Evolutionary conservation across 345 rosid species (phyloP), one percentile per base, ranked within the genome.

Genomic region (Euphorbia peplus): DNA sequence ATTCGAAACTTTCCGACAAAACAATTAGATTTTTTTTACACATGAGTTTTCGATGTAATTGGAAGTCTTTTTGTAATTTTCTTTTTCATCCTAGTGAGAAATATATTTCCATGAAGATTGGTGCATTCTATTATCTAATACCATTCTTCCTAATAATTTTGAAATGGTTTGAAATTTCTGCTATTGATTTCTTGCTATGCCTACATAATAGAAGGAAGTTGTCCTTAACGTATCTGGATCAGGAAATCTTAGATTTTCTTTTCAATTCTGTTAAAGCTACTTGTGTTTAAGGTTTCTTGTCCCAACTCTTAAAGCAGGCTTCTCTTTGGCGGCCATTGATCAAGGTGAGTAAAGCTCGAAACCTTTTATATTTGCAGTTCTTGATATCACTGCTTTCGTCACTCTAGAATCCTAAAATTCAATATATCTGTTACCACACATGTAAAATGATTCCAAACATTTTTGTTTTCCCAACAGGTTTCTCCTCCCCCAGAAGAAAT

Each of bases 401-500:
- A 18, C 4, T 29, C 28, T 18, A 16, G 18, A 8, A 53, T 21
- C 22, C 13, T 51, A 12, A 51, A 47, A 29, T 50, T 24, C 44
- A 18, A 10, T 28, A 3, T n/a, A 28, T 58, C 5, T 58, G 41
- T 3, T 58, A 13, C 63, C 41, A 2, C 8, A 8, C 12, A 28
- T 3, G 8, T 35, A 3, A 35, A 3, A 8, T 35, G 42, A 39
- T 4, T 39, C 42, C 0, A 4, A 39, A 1, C 42, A 39, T 39
- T 5, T 39, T 39, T 30, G 29, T 58, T 26, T 24, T 10, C 14
- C 25, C 4, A 51, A 63, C 66, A 42, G 66, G 66, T 24, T 15
- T 64, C 13, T 28, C 39, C 67, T 46, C n/a, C n/a, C n/a, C 0
- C 19, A n/a, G 67, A 8, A 28, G 56, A 64, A 64, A 47, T 47